These are phyloP conservation scores for Solanum aculeatissimum DNA, from an alignment of 305 asterid species.

Conservation along the genomic window DNA sequence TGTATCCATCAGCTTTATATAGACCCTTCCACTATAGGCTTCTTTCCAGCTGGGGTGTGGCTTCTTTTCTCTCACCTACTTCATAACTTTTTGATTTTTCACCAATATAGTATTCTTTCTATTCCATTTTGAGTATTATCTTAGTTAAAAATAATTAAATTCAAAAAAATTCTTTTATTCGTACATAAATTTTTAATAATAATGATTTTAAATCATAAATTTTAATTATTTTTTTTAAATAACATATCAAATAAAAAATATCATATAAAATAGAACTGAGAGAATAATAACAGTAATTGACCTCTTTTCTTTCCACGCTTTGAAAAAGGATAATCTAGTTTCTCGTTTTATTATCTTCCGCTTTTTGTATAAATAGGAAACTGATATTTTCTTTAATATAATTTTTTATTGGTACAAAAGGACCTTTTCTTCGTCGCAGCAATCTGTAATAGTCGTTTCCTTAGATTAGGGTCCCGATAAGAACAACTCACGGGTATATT, in stretches of 20 bases:
- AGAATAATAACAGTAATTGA: too few species aligned
- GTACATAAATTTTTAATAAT: too few species aligned
- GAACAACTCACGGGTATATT: background rate
- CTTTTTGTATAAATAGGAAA: background rate
- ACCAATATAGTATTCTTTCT: too few species aligned
- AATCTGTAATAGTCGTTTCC: background rate
- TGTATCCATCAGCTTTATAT: background rate
- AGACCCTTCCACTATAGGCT: background rate
- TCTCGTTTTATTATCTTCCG: background rate
- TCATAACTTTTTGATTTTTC: background rate
- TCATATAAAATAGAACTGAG: too few species aligned
- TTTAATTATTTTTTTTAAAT: too few species aligned
- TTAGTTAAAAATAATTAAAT: too few species aligned
- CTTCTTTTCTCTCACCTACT: background rate
- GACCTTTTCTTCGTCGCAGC: background rate
- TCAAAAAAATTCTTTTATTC: too few species aligned
- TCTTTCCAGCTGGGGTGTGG: background rate
- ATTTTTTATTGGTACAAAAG: background rate
- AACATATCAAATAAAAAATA: too few species aligned
- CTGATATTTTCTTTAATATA: background rate
- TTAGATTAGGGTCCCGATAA: background rate
- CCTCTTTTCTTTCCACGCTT: background rate
- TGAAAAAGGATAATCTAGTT: background rate
- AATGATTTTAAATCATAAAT: too few species aligned
- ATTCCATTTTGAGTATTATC: too few species aligned